Base-by-base conservation (phyloP, 2,329 filamentous ascomycete species). In the Alternaria conjuncta region DNA sequence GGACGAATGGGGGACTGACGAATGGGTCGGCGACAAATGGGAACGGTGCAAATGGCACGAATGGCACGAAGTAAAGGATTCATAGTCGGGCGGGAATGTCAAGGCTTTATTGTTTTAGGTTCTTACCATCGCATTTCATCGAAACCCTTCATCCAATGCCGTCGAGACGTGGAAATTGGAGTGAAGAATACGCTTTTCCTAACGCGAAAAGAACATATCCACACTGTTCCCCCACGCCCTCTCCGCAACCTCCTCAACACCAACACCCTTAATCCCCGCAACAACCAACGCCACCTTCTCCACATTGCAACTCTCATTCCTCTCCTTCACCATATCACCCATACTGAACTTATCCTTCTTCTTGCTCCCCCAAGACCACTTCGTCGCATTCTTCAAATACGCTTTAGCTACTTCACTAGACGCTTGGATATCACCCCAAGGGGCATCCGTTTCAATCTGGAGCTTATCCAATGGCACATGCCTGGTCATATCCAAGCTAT, bases 261-360 rank as follows among this genome's bases (percentile, higher is more conserved):
- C 45, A 2, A 82, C 44, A 0, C 80, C 83, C 62, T 84, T 85
- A 54, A 86, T 58, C 8, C 84, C 84, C 3, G 84, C 84, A 5
- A 86, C 83, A 1, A 85, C 73, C 53, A 80, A 74, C 0, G 83
- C 84, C 32, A 86, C 84, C 49, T 80, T 75, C 44, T 82, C 81
- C 12, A 86, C 84, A 0, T 73, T 75, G 64, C 84, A 86, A 51
- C 84, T 86, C 68, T 86, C 84, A 63, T 86, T 86, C 44, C 84
- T 73, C 60, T 83, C 82, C 66, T 86, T 87, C 2, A 86, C 79
- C 83, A 86, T 85, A 30, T 75, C 75, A 0, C 79, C 80, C 8
- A 65, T 36, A 51, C 82, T 78, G 65, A 84, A 87, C 67, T 84
- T 86, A 47, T 85, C 83, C 64, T 79, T 82, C 75, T 86, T 86